phyloP scores from a whole-genome alignment of 257 asterid genomes.

The Marsdenia floribunda region DNA sequence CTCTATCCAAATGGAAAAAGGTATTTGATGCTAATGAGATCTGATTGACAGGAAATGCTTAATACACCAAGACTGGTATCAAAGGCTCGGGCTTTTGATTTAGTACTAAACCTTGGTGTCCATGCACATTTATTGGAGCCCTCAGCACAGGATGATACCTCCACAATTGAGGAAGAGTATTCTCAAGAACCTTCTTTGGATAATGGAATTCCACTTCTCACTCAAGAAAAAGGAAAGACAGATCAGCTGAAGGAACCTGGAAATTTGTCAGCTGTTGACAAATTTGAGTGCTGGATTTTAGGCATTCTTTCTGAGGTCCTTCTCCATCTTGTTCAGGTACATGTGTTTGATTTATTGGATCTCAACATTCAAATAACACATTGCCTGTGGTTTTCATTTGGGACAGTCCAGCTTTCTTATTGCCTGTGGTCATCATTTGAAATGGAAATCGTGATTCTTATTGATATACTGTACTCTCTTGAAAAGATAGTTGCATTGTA shows the following conservation, averaged over 20 bases:
- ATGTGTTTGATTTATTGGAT: neutral
- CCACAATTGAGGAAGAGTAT: slow-evolving; percentile 73
- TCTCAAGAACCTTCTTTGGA: slow-evolving; percentile 66
- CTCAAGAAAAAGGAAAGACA: slow-evolving; percentile 42
- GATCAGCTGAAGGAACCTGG: slow-evolving; percentile 47
- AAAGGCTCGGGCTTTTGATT: slow-evolving; percentile 90
- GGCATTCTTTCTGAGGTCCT: slow-evolving; percentile 94
- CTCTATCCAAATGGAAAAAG: neutral
- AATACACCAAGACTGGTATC: slow-evolving; percentile 76
- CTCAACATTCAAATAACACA: neutral
- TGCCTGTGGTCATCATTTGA: neutral
- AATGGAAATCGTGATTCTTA: neutral
- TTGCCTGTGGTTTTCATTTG: no score
- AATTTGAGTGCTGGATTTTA: slow-evolving; percentile 93
- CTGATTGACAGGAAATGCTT: slow-evolving; percentile 75
- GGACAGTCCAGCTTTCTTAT: neutral
- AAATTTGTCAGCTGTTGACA: slow-evolving; percentile 63
- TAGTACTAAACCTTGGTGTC: slow-evolving; percentile 93
- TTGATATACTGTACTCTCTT: neutral
- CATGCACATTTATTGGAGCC: slow-evolving; percentile 98
- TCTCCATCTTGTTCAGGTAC: slow-evolving; percentile 98
- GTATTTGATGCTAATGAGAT: slow-evolving; percentile 25
- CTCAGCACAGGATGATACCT: slow-evolving; percentile 66
- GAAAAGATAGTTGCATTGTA: neutral
- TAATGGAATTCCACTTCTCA: slow-evolving; percentile 55